phyloP scores from a whole-genome alignment of 139 green algal genomes.

The Micractinium conductrix region DNA sequence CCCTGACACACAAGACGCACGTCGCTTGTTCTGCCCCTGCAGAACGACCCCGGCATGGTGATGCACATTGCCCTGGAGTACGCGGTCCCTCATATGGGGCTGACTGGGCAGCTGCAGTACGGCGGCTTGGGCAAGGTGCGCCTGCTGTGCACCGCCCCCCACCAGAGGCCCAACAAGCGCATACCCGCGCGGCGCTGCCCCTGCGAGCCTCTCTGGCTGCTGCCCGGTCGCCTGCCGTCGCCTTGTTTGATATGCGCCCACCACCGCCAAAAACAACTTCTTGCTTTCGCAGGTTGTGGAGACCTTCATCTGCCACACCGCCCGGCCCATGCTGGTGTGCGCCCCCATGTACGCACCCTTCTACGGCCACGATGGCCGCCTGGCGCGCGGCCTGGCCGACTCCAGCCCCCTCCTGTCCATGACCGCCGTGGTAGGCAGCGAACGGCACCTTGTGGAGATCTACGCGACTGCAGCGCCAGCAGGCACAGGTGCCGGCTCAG shows the following conservation, averaged over 20 bases:
- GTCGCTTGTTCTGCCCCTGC: neutral
- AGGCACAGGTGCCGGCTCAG: neutral
- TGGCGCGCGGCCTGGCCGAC: neutral
- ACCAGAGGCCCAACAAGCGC: too few relatives aligned
- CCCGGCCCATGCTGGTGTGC: constrained; percentile 47
- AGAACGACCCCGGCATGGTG: neutral
- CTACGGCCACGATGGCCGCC: constrained; percentile 34
- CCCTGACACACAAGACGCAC: too few relatives aligned
- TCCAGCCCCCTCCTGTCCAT: neutral
- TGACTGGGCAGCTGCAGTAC: constrained; percentile 42
- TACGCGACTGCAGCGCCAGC: neutral
- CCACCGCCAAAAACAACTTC: too few relatives aligned
- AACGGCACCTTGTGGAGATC: neutral
- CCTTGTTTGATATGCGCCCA: neutral
- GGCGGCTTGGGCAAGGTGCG: constrained; percentile 48
- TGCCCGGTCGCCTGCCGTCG: too few relatives aligned
- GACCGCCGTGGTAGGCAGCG: neutral
- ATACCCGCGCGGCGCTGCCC: too few relatives aligned
- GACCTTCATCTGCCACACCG: constrained; percentile 37
- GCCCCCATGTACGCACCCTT: constrained; percentile 51
- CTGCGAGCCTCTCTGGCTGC: too few relatives aligned
- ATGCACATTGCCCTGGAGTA: constrained; percentile 59
- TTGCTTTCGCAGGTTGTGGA: constrained; percentile 49
- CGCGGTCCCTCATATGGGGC: constrained; percentile 48
- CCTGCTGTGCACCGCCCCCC: too few relatives aligned